Evolutionary conservation across 768 basidiomycete species (phyloP).

Genomic region (Lactarius sanguifluus): DNA sequence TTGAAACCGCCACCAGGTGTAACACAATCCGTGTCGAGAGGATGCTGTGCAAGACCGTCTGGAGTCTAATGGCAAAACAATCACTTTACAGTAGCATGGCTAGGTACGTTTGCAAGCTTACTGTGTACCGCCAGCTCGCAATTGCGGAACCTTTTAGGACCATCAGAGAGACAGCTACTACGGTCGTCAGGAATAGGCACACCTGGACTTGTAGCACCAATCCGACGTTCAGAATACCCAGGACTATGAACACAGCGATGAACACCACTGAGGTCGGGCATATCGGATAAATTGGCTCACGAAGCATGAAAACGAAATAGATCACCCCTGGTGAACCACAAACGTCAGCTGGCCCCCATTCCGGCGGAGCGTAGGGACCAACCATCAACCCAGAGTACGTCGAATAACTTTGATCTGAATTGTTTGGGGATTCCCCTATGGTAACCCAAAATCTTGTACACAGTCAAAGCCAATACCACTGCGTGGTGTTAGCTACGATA

Average conservation of each 20-base stretch:
- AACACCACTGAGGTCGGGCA: neutral
- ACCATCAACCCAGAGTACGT: conserved; percentile 27
- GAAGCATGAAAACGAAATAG: conserved; percentile 28
- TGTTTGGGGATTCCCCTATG: neutral
- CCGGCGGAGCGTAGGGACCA: neutral
- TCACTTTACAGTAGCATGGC: too few species aligned
- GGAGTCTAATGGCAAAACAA: conserved; percentile 4
- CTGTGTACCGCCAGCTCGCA: conserved; percentile 11
- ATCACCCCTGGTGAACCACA: conserved; percentile 17
- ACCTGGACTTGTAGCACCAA: conserved; percentile 19
- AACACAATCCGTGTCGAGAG: conserved; percentile 26
- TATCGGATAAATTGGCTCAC: conserved; percentile 6
- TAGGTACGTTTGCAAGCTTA: conserved; percentile 1
- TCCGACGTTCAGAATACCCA: conserved; percentile 22
- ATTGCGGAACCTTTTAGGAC: conserved; percentile 11
- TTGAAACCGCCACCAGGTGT: conserved; percentile 8
- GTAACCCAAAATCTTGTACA: conserved; percentile 17
- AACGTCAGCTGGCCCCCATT: neutral
- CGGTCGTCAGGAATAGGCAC: neutral
- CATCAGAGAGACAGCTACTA: neutral
- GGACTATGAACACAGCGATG: neutral
- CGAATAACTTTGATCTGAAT: conserved; percentile 10
- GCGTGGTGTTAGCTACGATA: neutral
- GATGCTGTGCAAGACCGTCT: conserved; percentile 18
- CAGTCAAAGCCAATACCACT: conserved; percentile 22